phyloP scores from a whole-genome alignment of 257 asterid genomes.

The Agastache rugosa region DNA sequence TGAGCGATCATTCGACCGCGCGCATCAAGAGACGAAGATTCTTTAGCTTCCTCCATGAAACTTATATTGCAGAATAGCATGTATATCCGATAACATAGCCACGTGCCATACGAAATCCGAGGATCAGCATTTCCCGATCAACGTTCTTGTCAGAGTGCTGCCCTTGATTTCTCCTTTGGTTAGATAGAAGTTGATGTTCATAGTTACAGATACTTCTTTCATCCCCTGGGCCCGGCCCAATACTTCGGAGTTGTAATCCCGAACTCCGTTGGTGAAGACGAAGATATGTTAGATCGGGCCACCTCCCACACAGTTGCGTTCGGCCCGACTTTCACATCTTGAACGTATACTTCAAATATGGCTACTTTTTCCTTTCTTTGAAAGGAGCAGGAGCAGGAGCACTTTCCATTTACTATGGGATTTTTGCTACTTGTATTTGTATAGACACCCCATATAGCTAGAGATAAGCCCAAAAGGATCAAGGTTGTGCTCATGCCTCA shows the following conservation, averaged over 20 bases:
- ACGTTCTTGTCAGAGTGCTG: constrained; percentile 20
- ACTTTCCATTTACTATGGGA: no score
- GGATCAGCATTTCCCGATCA: constrained; percentile 30
- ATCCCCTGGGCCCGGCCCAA: constrained; percentile 36
- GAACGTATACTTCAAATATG: not conserved
- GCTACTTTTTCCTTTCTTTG: no score
- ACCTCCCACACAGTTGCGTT: constrained; percentile 36
- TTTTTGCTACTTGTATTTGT: no score
- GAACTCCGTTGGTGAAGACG: constrained; percentile 18
- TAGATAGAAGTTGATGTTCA: constrained; percentile 35
- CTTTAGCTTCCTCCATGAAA: not conserved
- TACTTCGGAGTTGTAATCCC: constrained; percentile 31
- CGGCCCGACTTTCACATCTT: constrained; percentile 24
- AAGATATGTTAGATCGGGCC: constrained; percentile 23
- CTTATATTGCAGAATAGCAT: constrained; percentile 28
- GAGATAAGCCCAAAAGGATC: no score
- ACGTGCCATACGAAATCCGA: constrained; percentile 37
- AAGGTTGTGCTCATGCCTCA: no score
- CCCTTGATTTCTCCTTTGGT: constrained; percentile 7
- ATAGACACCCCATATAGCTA: no score
- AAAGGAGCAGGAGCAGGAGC: no score
- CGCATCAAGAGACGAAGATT: not conserved
- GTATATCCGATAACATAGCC: constrained; percentile 7
- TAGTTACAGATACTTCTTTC: not conserved
- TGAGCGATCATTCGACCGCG: no score